Conservation (phyloP, 2,329 filamentous ascomycete species). For the Cytospora piceicola region DNA sequence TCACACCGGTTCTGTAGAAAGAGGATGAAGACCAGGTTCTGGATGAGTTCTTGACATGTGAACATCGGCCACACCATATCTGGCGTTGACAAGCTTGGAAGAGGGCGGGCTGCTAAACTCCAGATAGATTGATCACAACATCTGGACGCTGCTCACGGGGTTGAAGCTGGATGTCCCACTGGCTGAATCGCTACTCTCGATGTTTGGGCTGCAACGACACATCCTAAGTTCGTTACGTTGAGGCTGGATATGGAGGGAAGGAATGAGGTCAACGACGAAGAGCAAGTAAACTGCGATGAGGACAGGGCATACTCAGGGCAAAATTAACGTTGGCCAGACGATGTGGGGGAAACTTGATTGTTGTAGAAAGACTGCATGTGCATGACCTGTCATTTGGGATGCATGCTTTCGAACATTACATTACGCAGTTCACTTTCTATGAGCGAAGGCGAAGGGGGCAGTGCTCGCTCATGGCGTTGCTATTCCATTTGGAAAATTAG, state of each 20-base stretch:
- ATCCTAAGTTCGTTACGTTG: background rate
- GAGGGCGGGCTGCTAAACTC: background rate
- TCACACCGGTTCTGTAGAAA: background rate
- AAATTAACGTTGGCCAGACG: too few relatives aligned
- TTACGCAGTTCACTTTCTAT: too few relatives aligned
- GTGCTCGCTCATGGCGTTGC: too few relatives aligned
- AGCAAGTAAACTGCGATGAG: background rate
- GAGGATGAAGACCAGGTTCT: too few relatives aligned
- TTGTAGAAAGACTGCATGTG: too few relatives aligned
- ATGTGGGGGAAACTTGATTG: too few relatives aligned
- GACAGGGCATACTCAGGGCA: too few relatives aligned
- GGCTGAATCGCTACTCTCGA: background rate
- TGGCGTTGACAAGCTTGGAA: too few relatives aligned
- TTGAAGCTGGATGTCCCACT: background rate
- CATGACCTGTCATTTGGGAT: too few relatives aligned
- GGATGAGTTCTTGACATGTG: background rate
- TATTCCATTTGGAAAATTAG: too few relatives aligned
- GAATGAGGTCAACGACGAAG: background rate
- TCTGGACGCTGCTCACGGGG: background rate
- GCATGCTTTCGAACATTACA: too few relatives aligned
- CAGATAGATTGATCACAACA: background rate
- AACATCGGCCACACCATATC: background rate
- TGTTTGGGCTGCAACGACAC: background rate
- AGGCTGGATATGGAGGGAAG: background rate
- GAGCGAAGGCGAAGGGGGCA: too few relatives aligned